A percentile compares a stretch with the other conserved stretches of the same genome.
Conservation (phyloP, 495 filamentous ascomycete genomes). For the Recurvomyces mirabilis region DNA sequence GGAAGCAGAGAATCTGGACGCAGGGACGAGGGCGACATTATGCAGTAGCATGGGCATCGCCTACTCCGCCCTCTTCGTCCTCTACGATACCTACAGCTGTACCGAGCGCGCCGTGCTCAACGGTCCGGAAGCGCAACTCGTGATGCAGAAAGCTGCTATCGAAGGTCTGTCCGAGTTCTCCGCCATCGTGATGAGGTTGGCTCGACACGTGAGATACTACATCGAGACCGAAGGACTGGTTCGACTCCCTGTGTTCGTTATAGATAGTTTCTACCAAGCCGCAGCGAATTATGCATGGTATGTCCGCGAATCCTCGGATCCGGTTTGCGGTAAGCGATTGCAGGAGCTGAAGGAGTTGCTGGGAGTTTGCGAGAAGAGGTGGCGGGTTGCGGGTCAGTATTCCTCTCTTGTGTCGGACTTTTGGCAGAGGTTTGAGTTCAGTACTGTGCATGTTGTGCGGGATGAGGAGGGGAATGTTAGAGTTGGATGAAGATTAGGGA, state of each 20-base stretch:
- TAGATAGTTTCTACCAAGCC: conserved; percentile 30
- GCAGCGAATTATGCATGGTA: conserved; percentile 32
- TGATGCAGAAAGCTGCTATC: conserved; percentile 20
- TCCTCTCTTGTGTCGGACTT: neutral
- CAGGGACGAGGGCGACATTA: neutral
- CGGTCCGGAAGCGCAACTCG: conserved; percentile 13
- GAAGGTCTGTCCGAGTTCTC: conserved; percentile 25
- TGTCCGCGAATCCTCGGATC: conserved; percentile 18
- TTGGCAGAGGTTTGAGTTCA: neutral
- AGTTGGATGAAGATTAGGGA: too few relatives aligned
- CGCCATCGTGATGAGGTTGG: conserved; percentile 17
- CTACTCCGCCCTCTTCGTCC: conserved; percentile 11
- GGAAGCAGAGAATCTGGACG: conserved; percentile 1
- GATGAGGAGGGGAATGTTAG: too few relatives aligned
- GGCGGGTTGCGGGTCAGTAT: conserved; percentile 31
- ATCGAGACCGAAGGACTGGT: conserved; percentile 18
- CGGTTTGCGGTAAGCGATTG: conserved; percentile 20
- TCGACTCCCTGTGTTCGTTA: conserved; percentile 26
- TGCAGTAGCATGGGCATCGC: conserved; percentile 16
- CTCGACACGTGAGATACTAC: conserved; percentile 3
- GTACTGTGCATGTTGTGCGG: too few relatives aligned
- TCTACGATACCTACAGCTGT: conserved; percentile 18
- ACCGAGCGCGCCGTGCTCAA: conserved; percentile 7
- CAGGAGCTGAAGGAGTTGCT: conserved; percentile 25
- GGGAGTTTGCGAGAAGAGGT: conserved; percentile 23